Conservation (phyloP, 805 yeast genomes). For the Zygosaccharomyces pseudorouxii region DNA sequence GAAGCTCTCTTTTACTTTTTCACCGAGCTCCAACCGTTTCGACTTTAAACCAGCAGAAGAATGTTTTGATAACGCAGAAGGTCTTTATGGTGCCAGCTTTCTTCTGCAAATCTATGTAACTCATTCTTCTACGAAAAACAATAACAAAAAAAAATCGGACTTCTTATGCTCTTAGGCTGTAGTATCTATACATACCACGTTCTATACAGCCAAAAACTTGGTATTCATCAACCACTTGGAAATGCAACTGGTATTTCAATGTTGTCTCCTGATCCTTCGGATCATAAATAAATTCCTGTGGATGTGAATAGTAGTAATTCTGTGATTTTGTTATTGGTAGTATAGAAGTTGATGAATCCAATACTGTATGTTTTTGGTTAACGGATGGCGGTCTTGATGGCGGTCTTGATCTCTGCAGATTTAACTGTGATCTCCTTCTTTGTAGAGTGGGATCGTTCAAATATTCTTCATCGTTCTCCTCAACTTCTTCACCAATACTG, state of each 20-base stretch:
- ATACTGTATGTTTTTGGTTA: slow-evolving; percentile 2
- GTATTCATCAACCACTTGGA: slow-evolving; percentile 35
- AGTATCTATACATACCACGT: slow-evolving; percentile 43
- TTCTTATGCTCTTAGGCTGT: slow-evolving; percentile 38
- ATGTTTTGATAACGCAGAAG: neutral
- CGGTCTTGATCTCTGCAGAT: slow-evolving; percentile 20
- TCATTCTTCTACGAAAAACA: neutral
- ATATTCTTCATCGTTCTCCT: slow-evolving; percentile 33
- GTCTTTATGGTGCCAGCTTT: neutral
- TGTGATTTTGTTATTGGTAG: slow-evolving; percentile 11
- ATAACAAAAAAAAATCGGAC: neutral
- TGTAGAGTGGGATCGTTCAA: slow-evolving; percentile 29
- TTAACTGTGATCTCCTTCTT: slow-evolving; percentile 33
- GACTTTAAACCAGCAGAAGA: neutral
- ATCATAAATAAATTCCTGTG: slow-evolving; percentile 28
- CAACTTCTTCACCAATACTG: slow-evolving; percentile 12
- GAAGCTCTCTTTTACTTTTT: neutral
- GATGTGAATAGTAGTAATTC: slow-evolving; percentile 20
- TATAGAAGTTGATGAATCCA: slow-evolving; percentile 10
- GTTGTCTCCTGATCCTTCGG: slow-evolving; percentile 26
- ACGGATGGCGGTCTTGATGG: slow-evolving; percentile 9
- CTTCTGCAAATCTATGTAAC: neutral
- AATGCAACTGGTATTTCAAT: slow-evolving; percentile 26
- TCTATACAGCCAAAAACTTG: slow-evolving; percentile 41
- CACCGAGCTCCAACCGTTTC: neutral